Percentiles rank a stretch among this genome's conserved stretches.
Evolutionary conservation across 495 filamentous ascomycete species (phyloP).

Genomic region (Pyrenopolyporus hunteri): DNA sequence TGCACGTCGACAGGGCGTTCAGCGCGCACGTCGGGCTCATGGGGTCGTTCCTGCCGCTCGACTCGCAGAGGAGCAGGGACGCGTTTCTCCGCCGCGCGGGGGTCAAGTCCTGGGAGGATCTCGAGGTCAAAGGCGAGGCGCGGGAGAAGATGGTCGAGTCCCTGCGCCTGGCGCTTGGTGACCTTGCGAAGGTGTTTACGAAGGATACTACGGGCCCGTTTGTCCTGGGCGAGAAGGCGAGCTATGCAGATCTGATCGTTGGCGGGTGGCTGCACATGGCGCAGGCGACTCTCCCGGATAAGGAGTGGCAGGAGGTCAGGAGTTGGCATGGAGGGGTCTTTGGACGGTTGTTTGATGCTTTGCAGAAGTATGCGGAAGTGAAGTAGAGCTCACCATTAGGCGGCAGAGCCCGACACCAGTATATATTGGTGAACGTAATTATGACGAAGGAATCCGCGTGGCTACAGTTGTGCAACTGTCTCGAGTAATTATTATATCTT

Average conservation of each 20-base stretch:
- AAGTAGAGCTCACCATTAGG: not conserved
- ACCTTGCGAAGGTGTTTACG: conserved; percentile 51
- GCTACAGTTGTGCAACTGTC: too few relatives aligned
- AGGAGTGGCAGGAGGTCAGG: conserved; percentile 58
- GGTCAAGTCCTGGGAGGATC: conserved; percentile 53
- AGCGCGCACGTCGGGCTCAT: not conserved
- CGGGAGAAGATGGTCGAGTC: conserved; percentile 45
- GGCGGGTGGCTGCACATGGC: conserved; percentile 65
- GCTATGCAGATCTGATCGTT: conserved; percentile 68
- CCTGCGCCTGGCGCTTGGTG: conserved; percentile 51
- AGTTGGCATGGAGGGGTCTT: conserved; percentile 60
- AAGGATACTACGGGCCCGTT: conserved; percentile 54
- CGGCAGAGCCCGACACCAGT: too few relatives aligned
- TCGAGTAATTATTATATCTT: too few relatives aligned
- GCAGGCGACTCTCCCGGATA: conserved; percentile 40
- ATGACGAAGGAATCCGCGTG: too few relatives aligned
- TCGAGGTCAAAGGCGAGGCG: conserved; percentile 51
- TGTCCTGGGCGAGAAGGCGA: conserved; percentile 51
- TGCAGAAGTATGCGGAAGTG: conserved; percentile 40
- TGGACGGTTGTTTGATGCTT: conserved; percentile 53
- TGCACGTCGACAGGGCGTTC: not conserved
- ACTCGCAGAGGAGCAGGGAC: conserved; percentile 50
- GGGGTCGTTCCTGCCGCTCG: conserved; percentile 45
- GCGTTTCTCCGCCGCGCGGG: conserved; percentile 56
- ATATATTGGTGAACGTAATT: too few relatives aligned